Conservation (phyloP, 1,139 yeast genomes). For the Insectozyma bohioensis region DNA sequence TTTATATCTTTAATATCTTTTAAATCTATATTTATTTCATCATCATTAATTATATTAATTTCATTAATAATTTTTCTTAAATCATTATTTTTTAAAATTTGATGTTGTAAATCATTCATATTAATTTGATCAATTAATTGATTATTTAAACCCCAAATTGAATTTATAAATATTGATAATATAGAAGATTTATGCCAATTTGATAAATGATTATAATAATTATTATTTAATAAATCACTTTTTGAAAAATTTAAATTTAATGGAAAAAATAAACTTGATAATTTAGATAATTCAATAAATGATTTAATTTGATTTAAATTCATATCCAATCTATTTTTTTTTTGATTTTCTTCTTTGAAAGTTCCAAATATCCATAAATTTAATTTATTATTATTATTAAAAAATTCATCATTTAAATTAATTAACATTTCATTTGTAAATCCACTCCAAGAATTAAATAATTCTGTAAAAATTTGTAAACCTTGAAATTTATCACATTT, state of each 20-base stretch:
- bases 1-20: constrained; percentile 14
- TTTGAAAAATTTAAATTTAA: constrained; percentile 17
- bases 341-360: constrained; percentile 10
- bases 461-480: constrained; percentile 61
- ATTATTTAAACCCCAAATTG: constrained; percentile 41
- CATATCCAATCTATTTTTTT: constrained; percentile 42
- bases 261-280: constrained; percentile 54
- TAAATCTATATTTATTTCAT: constrained; percentile 2
- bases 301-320: too few species aligned
- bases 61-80: constrained; percentile 37
- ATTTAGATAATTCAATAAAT: constrained; percentile 42
- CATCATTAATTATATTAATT: constrained; percentile 19
- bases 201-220: constrained; percentile 21
- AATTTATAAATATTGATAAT: constrained; percentile 30
- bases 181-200: constrained; percentile 46
- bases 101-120: constrained; percentile 36
- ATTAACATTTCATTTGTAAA: constrained; percentile 54
- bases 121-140: constrained; percentile 20
- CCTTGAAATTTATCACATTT: constrained; percentile 76
- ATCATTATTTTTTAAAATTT: constrained; percentile 26
- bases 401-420: constrained; percentile 67
- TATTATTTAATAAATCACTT: constrained; percentile 11
- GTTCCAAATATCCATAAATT: constrained; percentile 45
- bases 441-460: constrained; percentile 86
- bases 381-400: constrained; percentile 53